Evolutionary conservation across 192 early-diverging fungal genomes (phyloP).

Genomic region (Coemansia sp.): DNA sequence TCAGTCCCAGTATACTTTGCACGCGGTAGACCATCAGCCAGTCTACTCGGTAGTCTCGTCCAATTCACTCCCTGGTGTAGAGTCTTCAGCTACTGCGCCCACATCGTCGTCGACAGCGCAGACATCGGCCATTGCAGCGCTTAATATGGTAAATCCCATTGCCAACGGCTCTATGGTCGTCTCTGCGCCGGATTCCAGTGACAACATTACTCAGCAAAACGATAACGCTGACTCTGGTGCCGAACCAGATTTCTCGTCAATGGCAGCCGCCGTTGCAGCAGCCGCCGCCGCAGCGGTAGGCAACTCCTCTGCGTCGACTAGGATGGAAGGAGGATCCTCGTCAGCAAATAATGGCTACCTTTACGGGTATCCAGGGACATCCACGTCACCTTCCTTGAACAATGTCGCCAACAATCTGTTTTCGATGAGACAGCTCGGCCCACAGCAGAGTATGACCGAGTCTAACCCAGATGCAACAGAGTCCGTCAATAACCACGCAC

Average conservation of each 20-base stretch:
- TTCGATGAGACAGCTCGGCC: conserved; percentile 33
- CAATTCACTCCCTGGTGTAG: not conserved
- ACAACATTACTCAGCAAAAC: not conserved
- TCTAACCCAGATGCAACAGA: not conserved
- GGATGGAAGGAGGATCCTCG: not conserved
- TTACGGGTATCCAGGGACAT: conserved; percentile 10
- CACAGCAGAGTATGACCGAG: not conserved
- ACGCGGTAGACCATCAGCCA: conserved; percentile 20
- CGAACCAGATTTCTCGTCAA: not conserved
- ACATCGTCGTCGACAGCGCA: not conserved
- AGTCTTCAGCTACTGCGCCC: not conserved
- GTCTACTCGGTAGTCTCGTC: conserved; percentile 30
- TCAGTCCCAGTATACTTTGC: conserved; percentile 39
- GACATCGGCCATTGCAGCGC: conserved; percentile 30
- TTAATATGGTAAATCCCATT: conserved; percentile 41
- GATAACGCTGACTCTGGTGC: not conserved
- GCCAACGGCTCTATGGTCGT: conserved; percentile 6
- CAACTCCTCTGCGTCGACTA: not conserved
- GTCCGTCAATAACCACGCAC: not conserved
- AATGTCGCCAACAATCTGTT: conserved; percentile 51
- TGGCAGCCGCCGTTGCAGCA: conserved; percentile 5
- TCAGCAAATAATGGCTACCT: conserved; percentile 15
- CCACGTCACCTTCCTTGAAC: conserved; percentile 44
- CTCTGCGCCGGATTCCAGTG: not conserved
- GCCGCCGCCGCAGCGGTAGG: not conserved